Evolutionary conservation across 768 basidiomycete species (phyloP), one percentile per base, ranked within the genome.

Genomic region (Sistotremastrum suecicum): DNA sequence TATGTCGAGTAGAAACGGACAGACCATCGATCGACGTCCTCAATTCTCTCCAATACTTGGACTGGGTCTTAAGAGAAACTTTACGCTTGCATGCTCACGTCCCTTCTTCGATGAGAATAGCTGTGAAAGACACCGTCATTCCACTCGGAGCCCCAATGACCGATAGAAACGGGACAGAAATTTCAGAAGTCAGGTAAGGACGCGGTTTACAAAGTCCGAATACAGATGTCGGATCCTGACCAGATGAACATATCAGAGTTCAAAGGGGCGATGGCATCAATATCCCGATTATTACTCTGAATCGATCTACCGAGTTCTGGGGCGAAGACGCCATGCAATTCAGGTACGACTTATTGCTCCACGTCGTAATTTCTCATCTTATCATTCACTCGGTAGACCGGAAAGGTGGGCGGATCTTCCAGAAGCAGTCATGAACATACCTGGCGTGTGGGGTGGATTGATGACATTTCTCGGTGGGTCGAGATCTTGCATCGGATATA

Each of bases 241-340:
- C 44, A 47, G 8, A 34, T 36, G 20, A 20, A 20, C 20, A 20
- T 43, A 63, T 75, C 48, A 60, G 57, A 47, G 55, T 75, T 39
- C 55, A 64, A 44, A 63, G 65, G 52, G 68, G 75, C 41, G 75
- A 79, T 51, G 69, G 71, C 50, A 66, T 83, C 55, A 71, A 71
- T 2, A 66, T 84, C 42, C 74, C 76, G 5, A 73, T 78, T 41
- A 67, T 71, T 51, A 70, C 74, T 1, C 67, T 80, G 55, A 81
- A 86, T 59, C 70, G 71, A 53, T 66, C 64, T 50, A 46, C 47
- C 43, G 62, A 60, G 33, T 60, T 79, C 12, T 87, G 80, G 76
- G 83, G 83, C 9, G 65, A 64, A 30, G 79, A 86, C 55, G 78
- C 79, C n/a, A 56, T 65, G 37, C 63, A 61, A 50, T 84, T 84